Percentiles rank a stretch among this genome's conserved stretches.
phyloP scores from a whole-genome alignment of 2,329 filamentous ascomycete genomes.

The Lecanicillium sp. region DNA sequence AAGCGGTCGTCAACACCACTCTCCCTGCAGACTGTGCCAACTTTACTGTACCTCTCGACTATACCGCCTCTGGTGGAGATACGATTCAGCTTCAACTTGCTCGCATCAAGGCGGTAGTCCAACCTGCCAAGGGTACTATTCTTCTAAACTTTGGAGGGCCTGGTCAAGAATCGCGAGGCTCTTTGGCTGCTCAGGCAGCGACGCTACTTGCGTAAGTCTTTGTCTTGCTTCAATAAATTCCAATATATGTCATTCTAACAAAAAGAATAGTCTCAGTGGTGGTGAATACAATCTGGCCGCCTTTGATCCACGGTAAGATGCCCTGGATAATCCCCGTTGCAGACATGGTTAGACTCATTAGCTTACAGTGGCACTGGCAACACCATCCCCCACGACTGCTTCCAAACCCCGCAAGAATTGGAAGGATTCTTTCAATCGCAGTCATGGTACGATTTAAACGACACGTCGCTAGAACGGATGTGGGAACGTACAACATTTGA shows the following conservation, averaged over 20 bases:
- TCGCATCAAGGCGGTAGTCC: constrained; percentile 8
- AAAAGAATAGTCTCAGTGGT: too few species aligned
- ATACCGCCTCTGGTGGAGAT: constrained; percentile 8
- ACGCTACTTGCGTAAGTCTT: too few species aligned
- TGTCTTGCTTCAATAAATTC: neutral
- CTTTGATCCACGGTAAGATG: too few species aligned
- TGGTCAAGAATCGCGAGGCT: constrained; percentile 4
- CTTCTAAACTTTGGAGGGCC: constrained; percentile 22
- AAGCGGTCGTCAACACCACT: neutral
- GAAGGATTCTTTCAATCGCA: neutral
- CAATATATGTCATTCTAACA: too few species aligned
- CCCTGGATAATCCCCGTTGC: too few species aligned
- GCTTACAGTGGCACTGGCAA: neutral
- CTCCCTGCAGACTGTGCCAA: constrained; percentile 11
- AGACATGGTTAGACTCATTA: neutral
- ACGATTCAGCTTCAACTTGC: constrained; percentile 8
- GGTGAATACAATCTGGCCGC: too few species aligned
- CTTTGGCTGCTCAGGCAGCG: too few species aligned
- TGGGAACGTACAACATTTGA: neutral
- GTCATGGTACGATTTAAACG: neutral
- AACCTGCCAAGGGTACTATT: constrained; percentile 19
- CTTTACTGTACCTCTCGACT: constrained; percentile 12
- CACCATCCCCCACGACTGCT: too few species aligned
- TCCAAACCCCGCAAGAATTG: too few species aligned
- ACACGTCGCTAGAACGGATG: neutral